Conservation (phyloP, 2,329 filamentous ascomycete species). For the Chaetomium olivaceum region DNA sequence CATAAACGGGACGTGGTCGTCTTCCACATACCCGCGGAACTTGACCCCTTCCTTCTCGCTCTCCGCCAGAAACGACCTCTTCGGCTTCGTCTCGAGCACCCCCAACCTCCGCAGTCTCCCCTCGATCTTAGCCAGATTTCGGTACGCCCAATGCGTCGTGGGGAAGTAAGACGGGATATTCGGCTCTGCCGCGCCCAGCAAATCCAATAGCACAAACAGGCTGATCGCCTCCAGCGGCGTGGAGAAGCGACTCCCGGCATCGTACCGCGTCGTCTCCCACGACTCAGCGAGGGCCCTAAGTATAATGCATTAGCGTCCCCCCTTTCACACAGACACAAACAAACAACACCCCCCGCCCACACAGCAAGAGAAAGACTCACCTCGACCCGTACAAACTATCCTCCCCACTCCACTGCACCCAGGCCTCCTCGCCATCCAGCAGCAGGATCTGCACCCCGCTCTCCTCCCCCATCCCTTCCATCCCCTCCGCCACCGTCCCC, state of each 20-base stretch:
- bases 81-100: slow-evolving; percentile 50
- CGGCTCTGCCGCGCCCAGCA: slow-evolving; percentile 62
- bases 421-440: slow-evolving; percentile 93
- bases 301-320: slow-evolving; percentile 4
- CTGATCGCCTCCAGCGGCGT: slow-evolving; percentile 77
- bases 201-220: slow-evolving; percentile 57
- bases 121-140: slow-evolving; percentile 59
- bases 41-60: slow-evolving; percentile 51
- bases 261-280: slow-evolving; percentile 74
- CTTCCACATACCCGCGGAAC: slow-evolving; percentile 63
- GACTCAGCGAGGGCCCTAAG: slow-evolving; percentile 73
- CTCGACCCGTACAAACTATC: slow-evolving; percentile 90
- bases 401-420: slow-evolving; percentile 71
- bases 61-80: slow-evolving; percentile 64
- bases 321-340: too few species aligned
- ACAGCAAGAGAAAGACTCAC: slow-evolving; percentile 43
- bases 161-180: slow-evolving; percentile 65
- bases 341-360: not conserved
- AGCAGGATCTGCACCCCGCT: slow-evolving; percentile 86
- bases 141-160: slow-evolving; percentile 72
- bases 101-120: slow-evolving; percentile 56
- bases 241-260: slow-evolving; percentile 71
- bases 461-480: slow-evolving; percentile 64
- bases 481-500: slow-evolving; percentile 52
- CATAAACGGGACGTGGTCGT: slow-evolving; percentile 94